Conservation (phyloP, 768 basidiomycete species). For the Serendipita sp. region DNA sequence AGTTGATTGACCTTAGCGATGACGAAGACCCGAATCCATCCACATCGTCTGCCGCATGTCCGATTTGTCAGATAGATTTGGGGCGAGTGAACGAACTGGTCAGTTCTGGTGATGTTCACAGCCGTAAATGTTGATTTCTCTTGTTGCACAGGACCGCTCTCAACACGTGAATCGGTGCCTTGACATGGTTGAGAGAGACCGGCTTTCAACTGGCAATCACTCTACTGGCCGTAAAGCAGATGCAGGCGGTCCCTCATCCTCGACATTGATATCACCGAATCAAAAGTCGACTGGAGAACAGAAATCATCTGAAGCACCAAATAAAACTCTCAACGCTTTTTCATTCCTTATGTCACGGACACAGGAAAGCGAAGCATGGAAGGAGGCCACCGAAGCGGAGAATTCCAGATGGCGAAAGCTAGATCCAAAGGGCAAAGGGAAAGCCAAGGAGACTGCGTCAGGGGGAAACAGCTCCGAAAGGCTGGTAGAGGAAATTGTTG, state of each 20-base stretch:
- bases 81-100: not conserved
- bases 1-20: slow-evolving; percentile 1
- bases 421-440: slow-evolving; percentile 5
- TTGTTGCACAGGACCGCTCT: not conserved
- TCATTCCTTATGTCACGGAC: slow-evolving; percentile 79
- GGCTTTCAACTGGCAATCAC: too few relatives aligned
- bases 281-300: not conserved
- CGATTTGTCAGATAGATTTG: not conserved
- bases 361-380: slow-evolving; percentile 72
- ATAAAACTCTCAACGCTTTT: slow-evolving; percentile 32
- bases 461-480: slow-evolving; percentile 13
- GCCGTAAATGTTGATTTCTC: not conserved
- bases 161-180: not conserved
- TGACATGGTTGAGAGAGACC: not conserved
- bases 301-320: not conserved
- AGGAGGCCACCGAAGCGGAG: slow-evolving; percentile 47
- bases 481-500: not conserved
- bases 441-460: slow-evolving; percentile 16
- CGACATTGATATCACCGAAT: not conserved
- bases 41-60: not conserved
- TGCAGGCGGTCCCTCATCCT: not conserved
- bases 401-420: slow-evolving; percentile 21
- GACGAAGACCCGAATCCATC: not conserved
- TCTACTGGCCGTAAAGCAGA: too few relatives aligned
- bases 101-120: not conserved